A percentile compares a stretch with the other conserved stretches of the same genome.
phyloP scores from a whole-genome alignment of 2,329 filamentous ascomycete genomes.

The Sporothrix brasiliensis region DNA sequence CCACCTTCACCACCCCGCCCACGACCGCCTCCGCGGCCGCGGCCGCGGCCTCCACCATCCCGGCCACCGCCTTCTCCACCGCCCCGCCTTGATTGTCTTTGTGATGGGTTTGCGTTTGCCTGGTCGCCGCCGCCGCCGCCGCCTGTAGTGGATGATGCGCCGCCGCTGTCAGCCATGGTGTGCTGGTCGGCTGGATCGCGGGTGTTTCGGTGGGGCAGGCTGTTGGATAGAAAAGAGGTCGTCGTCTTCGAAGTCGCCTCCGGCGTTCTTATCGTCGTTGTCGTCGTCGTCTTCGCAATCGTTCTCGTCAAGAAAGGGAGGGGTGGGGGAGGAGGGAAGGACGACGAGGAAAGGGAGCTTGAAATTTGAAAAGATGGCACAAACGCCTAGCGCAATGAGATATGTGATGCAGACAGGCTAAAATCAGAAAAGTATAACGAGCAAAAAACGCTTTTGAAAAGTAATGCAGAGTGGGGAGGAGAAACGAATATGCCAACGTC shows the following conservation, averaged over 20 bases:
- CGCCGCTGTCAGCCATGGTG: constrained; percentile 17
- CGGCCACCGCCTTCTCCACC: constrained; percentile 45
- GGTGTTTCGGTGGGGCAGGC: not conserved
- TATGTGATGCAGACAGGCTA: constrained; percentile 19
- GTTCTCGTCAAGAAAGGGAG: not conserved
- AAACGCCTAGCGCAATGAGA: constrained; percentile 25
- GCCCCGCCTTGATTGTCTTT: constrained; percentile 36
- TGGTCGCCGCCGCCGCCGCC: constrained; percentile 16
- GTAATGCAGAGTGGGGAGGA: not conserved
- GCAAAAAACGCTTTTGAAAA: not conserved
- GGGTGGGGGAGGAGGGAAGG: not conserved
- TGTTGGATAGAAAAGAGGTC: not conserved
- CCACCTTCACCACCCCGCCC: constrained; percentile 43
- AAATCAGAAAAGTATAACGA: not conserved
- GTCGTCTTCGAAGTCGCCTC: not conserved
- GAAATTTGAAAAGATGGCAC: constrained; percentile 7
- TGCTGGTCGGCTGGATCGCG: not conserved
- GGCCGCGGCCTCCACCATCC: constrained; percentile 38
- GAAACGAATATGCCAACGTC: not conserved
- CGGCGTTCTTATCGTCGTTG: not conserved
- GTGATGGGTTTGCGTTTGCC: constrained; percentile 25
- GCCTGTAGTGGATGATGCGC: not conserved
- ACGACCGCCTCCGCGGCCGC: constrained; percentile 35
- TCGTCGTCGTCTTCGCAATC: not conserved
- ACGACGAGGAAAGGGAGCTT: not conserved